Percentiles rank a stretch among this genome's conserved stretches.
These are phyloP conservation scores for Chlorociboria aeruginascens DNA, from an alignment of 495 filamentous ascomycete genomes.

Conservation along the genomic window DNA sequence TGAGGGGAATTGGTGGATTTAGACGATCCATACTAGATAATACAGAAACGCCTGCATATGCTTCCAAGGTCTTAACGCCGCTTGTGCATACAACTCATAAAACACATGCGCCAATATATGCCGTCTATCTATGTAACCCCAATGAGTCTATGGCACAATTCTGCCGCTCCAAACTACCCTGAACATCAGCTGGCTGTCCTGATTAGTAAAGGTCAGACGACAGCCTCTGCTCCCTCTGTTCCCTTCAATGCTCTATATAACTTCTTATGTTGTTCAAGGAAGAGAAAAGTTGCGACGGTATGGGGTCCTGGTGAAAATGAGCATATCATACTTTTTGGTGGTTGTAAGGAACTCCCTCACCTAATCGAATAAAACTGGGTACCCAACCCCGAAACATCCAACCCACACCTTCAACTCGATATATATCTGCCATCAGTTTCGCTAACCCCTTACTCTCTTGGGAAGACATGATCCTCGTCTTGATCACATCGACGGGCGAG, in stretches of 20 bases:
- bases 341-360: too few species aligned
- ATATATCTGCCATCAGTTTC: constrained; percentile 52
- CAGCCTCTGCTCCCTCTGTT: constrained; percentile 21
- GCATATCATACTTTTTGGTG: too few species aligned
- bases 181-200: background rate
- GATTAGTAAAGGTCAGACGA: background rate
- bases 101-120: background rate
- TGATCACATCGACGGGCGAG: constrained; percentile 93
- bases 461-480: constrained; percentile 86
- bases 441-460: constrained; percentile 46
- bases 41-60: constrained; percentile 16
- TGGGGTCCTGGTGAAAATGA: constrained; percentile 43
- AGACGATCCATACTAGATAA: constrained; percentile 10
- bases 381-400: constrained; percentile 99
- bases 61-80: constrained; percentile 14
- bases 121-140: background rate
- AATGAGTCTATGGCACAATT: too few species aligned
- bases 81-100: constrained; percentile 6
- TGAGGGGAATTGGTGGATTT: constrained; percentile 3
- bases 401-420: constrained; percentile 60
- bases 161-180: too few species aligned
- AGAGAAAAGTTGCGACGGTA: constrained; percentile 90
- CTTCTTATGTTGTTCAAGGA: constrained; percentile 85
- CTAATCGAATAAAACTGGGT: constrained; percentile 81
- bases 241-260: constrained; percentile 41